Evolutionary conservation across 225 moss, liverwort and hornwort genomes (phyloP), one percentile per base, ranked within the genome.

Genomic region (Bryum argenteum): DNA sequence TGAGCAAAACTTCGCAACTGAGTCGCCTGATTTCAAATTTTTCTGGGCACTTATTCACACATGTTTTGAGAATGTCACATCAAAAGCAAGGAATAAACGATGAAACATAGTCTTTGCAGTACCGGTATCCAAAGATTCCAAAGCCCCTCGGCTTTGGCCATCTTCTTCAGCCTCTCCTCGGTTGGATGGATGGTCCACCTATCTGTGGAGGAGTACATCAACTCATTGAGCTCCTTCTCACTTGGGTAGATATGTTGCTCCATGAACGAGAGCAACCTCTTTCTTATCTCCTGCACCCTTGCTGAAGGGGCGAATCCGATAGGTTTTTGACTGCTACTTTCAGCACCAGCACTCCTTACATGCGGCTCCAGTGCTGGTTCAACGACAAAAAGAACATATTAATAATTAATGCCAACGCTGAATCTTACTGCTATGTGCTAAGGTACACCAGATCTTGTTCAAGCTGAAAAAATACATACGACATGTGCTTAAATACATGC

Each of bases 111-210:
- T 22, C 61, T 51, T 17, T 10, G 54, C 37, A 53, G 9, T 90
- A 96, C 96, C 83, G 97, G 97, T 81, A 98, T 98, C 98, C 98
- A 98, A 45, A 98, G 88, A 72, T 98, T 98, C 98, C 98, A 98
- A 74, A 98, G 92, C 44, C 92, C 94, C 69, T 89, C 76, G 63
- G 88, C 77, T 75, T 94, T 98, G 20, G 98, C 98, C 76, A 88
- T 58, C 70, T 76, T 71, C 85, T 98, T 94, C 39, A 98, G 77
- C 50, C 84, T 88, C 87, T 98, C 98, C 74, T 98, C 92, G 22
- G 86, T 80, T 57, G 94, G 94, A 82, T 98, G 94, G 59, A 93
- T 65, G 24, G 91, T 94, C 98, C 98, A 98, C 14, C 91, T 89
- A 44, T 80, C 68, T 28, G 53, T 85, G 43, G 91, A 91, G 61